Conservation (phyloP, 2,329 filamentous ascomycete genomes). For the Neocucurbitaria cava region DNA sequence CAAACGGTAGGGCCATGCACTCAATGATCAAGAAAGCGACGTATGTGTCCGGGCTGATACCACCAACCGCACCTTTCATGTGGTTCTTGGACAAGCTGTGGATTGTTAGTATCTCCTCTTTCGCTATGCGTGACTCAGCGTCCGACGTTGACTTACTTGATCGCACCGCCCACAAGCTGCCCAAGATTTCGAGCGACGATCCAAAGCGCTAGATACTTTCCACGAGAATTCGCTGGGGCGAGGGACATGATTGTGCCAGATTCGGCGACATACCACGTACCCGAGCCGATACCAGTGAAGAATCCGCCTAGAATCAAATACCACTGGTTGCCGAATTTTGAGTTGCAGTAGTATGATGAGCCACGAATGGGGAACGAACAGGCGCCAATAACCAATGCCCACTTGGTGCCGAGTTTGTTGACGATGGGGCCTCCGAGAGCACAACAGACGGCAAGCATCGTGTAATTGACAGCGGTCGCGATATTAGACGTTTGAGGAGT, state of each 20-base stretch:
- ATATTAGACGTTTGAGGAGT: slow-evolving; percentile 55
- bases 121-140: not conserved
- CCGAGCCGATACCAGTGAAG: slow-evolving; percentile 39
- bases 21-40: slow-evolving; percentile 58
- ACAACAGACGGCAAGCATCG: slow-evolving; percentile 43
- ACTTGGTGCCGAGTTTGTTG: slow-evolving; percentile 57
- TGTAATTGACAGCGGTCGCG: slow-evolving; percentile 41
- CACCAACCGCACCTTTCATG: slow-evolving; percentile 38
- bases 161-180: slow-evolving; percentile 56
- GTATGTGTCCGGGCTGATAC: slow-evolving; percentile 55
- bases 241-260: slow-evolving; percentile 59
- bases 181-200: slow-evolving; percentile 58
- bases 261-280: slow-evolving; percentile 60
- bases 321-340: slow-evolving; percentile 59
- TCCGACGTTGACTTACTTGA: slow-evolving; percentile 33
- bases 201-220: slow-evolving; percentile 58
- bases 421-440: slow-evolving; percentile 55
- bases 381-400: slow-evolving; percentile 54
- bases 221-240: slow-evolving; percentile 55
- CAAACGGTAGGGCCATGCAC: slow-evolving; percentile 55
- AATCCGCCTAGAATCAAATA: slow-evolving; percentile 43
- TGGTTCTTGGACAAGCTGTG: slow-evolving; percentile 35
- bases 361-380: slow-evolving; percentile 56
- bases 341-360: slow-evolving; percentile 58
- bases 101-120: not conserved